A percentile compares a stretch with the other conserved stretches of the same genome.
These are phyloP conservation scores for Conticribra guillardii DNA, from an alignment of 108 stramenopile species.

Conservation along the genomic window DNA sequence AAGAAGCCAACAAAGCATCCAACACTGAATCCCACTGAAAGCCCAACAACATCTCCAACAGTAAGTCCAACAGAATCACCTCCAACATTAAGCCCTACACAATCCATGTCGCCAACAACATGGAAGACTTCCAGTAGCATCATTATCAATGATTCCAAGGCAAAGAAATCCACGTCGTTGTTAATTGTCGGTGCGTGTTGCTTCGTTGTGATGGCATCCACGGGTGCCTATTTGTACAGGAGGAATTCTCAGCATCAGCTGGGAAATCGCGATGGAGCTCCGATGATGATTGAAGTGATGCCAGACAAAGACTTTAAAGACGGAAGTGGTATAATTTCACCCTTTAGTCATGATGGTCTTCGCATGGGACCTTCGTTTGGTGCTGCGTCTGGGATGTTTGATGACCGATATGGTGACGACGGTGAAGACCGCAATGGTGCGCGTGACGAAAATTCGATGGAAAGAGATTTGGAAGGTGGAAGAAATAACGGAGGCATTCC, in stretches of 20 bases:
- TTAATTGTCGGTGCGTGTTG: conserved; percentile 33
- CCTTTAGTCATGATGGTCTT: background rate
- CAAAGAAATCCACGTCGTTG: conserved; percentile 18
- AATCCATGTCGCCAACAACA: background rate
- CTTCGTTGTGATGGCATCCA: conserved; percentile 31
- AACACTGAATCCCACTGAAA: background rate
- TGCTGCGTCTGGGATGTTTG: background rate
- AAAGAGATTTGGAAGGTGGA: background rate
- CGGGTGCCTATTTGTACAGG: conserved; percentile 22
- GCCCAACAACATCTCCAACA: conserved; percentile 2
- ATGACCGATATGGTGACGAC: no score
- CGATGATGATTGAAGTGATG: conserved; percentile 12
- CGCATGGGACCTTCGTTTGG: background rate
- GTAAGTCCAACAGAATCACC: conserved; percentile 9
- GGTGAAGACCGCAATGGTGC: no score
- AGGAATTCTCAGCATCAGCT: background rate
- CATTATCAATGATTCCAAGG: conserved; percentile 13
- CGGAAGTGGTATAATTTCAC: conserved; percentile 14
- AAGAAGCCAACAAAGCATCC: background rate
- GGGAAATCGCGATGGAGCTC: conserved; percentile 5
- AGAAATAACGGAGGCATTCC: conserved; percentile 1
- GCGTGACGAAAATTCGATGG: no score
- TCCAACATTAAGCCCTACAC: conserved; percentile 8
- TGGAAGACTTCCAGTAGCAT: background rate
- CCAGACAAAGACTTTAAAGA: conserved; percentile 12